Percentiles rank a stretch among this genome's conserved stretches.
phyloP scores from a whole-genome alignment of 129 eudicot genomes.

The Daucus carota region DH1_v3.0 NC_030389.2:4690001-4690500 shows the following conservation, averaged over 20 bases:
- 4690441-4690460: too few species aligned
- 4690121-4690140: too few species aligned
- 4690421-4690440: not conserved
- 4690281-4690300: conserved; percentile 16
- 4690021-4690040: too few species aligned
- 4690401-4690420: conserved; percentile 25
- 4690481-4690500: not conserved
- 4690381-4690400: conserved; percentile 32
- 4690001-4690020: too few species aligned
- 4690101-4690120: too few species aligned
- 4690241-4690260: conserved; percentile 19
- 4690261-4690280: conserved; percentile 38
- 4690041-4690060: too few species aligned
- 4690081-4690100: too few species aligned
- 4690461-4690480: not conserved
- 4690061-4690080: too few species aligned
- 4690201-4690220: conserved; percentile 35
- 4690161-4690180: conserved; percentile 26
- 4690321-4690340: too few species aligned
- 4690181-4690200: conserved; percentile 29
- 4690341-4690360: too few species aligned
- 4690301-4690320: not conserved
- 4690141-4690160: conserved; percentile 9
- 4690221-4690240: conserved; percentile 31
- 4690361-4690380: not conserved